These are phyloP conservation scores for Plantago ovata DNA, from an alignment of 257 asterid species.

Conservation along the genomic window DNA sequence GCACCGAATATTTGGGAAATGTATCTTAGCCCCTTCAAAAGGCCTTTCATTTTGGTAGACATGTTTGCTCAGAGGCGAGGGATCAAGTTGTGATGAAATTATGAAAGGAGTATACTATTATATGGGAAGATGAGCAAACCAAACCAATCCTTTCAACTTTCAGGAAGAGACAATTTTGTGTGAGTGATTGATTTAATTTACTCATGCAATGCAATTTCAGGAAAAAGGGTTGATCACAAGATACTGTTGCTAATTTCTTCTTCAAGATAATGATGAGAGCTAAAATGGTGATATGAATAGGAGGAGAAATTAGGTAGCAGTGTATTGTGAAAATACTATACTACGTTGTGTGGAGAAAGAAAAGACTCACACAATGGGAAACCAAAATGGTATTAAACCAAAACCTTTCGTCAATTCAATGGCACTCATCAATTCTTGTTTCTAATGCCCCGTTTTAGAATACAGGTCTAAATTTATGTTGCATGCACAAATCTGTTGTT, in stretches of 20 bases:
- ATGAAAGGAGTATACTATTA: neutral
- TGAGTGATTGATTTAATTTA: no score
- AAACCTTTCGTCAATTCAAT: constrained; percentile 36
- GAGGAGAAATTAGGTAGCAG: constrained; percentile 16
- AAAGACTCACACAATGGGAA: constrained; percentile 14
- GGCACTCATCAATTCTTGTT: constrained; percentile 33
- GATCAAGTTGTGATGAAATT: constrained; percentile 15
- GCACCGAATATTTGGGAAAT: constrained; percentile 81
- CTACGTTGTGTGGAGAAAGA: constrained; percentile 10
- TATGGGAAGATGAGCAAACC: constrained; percentile 15
- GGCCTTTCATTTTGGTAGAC: constrained; percentile 74
- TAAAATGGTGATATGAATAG: constrained; percentile 15
- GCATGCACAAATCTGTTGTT: no score
- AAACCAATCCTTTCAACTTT: neutral
- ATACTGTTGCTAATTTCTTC: no score
- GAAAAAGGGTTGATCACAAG: no score
- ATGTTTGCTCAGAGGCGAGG: constrained; percentile 25
- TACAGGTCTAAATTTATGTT: neutral
- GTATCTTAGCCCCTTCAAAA: constrained; percentile 75
- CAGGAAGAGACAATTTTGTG: no score
- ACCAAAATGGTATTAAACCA: constrained; percentile 33
- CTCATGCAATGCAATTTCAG: no score
- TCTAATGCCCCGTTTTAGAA: constrained; percentile 18
- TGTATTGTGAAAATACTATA: neutral
- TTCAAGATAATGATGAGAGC: no score